A percentile compares a stretch with the other conserved stretches of the same genome.
phyloP scores from a whole-genome alignment of 2,329 filamentous ascomycete species.

The Cercospora sp. region DNA sequence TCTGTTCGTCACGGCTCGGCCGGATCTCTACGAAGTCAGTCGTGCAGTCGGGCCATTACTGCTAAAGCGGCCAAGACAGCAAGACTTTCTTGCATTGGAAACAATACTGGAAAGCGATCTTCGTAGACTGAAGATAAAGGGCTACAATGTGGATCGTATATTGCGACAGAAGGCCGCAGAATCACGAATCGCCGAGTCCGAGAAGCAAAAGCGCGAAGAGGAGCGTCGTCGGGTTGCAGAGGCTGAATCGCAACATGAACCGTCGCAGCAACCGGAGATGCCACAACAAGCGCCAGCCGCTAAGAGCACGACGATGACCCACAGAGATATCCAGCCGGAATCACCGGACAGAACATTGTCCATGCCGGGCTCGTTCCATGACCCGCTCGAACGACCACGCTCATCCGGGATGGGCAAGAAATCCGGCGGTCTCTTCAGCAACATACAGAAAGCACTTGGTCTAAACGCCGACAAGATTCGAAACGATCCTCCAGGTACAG shows the following conservation, averaged over 20 bases:
- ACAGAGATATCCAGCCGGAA: conserved; percentile 20
- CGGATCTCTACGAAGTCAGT: conserved; percentile 89
- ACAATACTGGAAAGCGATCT: conserved; percentile 85
- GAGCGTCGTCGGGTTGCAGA: conserved; percentile 53
- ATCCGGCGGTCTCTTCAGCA: conserved; percentile 64
- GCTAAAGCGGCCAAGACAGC: conserved; percentile 78
- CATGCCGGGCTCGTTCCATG: conserved; percentile 74
- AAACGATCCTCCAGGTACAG: conserved; percentile 31
- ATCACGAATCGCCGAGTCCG: conserved; percentile 80
- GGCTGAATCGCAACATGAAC: conserved; percentile 27
- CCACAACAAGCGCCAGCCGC: conserved; percentile 24
- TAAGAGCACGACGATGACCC: conserved; percentile 3
- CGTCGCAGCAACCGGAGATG: conserved; percentile 3
- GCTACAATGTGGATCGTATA: conserved; percentile 96
- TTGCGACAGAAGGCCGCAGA: conserved; percentile 84
- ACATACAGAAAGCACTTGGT: conserved; percentile 59
- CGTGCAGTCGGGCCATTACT: conserved; percentile 81
- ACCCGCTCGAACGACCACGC: conserved; percentile 56
- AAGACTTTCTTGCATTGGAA: conserved; percentile 87
- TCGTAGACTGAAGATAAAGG: conserved; percentile 76
- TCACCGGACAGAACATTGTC: conserved; percentile 38
- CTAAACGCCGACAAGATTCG: conserved; percentile 43
- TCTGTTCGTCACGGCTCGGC: conserved; percentile 74
- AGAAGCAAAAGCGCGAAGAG: conserved; percentile 66
- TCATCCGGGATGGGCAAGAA: conserved; percentile 41